phyloP scores from a whole-genome alignment of 805 yeast species.

The Nakazawaea anatomiae region DNA sequence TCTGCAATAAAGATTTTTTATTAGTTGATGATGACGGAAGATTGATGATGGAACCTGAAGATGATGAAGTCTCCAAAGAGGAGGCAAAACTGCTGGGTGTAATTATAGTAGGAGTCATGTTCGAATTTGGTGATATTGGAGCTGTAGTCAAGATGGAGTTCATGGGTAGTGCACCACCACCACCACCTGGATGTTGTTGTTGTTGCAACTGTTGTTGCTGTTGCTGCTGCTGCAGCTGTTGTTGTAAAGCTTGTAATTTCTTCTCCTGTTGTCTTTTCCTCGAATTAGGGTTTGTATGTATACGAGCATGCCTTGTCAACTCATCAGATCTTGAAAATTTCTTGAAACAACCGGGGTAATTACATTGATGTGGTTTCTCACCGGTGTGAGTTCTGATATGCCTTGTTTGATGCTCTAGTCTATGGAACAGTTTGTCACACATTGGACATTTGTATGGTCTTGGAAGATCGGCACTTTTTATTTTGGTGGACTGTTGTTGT shows the following conservation, averaged over 20 bases:
- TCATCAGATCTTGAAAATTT: conserved; percentile 80
- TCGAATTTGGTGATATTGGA: conserved; percentile 27
- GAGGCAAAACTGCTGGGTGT: conserved; percentile 10
- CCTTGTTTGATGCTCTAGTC: conserved; percentile 86
- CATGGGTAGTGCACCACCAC: conserved; percentile 9
- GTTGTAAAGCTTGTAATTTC: conserved; percentile 11
- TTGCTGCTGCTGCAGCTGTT: conserved; percentile 10
- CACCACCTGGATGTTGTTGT: conserved; percentile 13
- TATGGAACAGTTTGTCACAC: conserved; percentile 81
- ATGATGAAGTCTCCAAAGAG: neutral
- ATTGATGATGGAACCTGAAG: neutral
- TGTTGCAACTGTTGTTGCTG: conserved; percentile 11
- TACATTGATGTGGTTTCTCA: conserved; percentile 84
- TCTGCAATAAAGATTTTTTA: too few species aligned
- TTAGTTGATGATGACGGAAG: too few species aligned
- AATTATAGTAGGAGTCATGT: conserved; percentile 10
- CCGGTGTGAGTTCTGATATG: conserved; percentile 93
- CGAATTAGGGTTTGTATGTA: conserved; percentile 57
- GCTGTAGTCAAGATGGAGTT: conserved; percentile 7
- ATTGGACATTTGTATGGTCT: conserved; percentile 82
- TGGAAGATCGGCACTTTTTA: conserved; percentile 18
- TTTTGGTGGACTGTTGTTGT: neutral
- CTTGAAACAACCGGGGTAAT: conserved; percentile 78
- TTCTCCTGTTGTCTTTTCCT: conserved; percentile 25
- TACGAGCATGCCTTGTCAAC: conserved; percentile 78